These are phyloP conservation scores for Aspergillus floridensis DNA, from an alignment of 2,329 filamentous ascomycete genomes.

Conservation along the genomic window DNA sequence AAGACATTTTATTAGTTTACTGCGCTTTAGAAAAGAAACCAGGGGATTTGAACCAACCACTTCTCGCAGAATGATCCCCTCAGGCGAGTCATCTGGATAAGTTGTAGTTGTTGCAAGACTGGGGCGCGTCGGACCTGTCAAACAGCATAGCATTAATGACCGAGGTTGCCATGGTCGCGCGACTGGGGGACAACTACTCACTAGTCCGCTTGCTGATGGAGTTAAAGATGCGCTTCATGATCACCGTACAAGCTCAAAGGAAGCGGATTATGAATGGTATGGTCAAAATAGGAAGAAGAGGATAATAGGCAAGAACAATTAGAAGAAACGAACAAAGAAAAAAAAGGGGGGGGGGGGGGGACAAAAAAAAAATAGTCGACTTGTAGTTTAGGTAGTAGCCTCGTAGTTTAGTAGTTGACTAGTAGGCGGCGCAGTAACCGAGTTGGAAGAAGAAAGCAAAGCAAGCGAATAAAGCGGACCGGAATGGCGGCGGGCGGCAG, in stretches of 20 bases:
- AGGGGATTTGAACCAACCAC: constrained; percentile 32
- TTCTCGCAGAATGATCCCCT: constrained; percentile 40
- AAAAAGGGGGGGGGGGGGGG: constrained; percentile 1
- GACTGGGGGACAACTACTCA: constrained; percentile 19
- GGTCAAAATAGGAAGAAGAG: neutral
- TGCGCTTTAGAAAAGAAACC: neutral
- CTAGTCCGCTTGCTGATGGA: constrained; percentile 32
- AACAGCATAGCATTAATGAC: neutral
- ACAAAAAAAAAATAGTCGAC: constrained; percentile 1
- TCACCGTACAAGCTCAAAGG: neutral
- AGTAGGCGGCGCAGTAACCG: constrained; percentile 4
- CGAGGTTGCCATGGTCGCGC: constrained; percentile 3
- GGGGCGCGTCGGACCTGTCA: constrained; percentile 24
- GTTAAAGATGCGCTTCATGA: constrained; percentile 40
- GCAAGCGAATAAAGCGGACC: neutral
- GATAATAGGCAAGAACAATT: constrained; percentile 6
- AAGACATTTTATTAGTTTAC: neutral
- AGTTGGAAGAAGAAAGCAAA: constrained; percentile 5
- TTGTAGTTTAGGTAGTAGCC: neutral
- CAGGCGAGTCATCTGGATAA: constrained; percentile 38
- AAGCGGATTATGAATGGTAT: neutral
- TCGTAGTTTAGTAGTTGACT: constrained; percentile 5
- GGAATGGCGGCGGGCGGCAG: neutral
- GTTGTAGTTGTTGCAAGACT: constrained; percentile 16
- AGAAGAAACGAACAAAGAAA: neutral